Percentiles rank a stretch among this genome's conserved stretches.
These are phyloP conservation scores for Arachnopeziza araneosa DNA, from an alignment of 2,329 filamentous ascomycete genomes.

Conservation along the genomic window DNA sequence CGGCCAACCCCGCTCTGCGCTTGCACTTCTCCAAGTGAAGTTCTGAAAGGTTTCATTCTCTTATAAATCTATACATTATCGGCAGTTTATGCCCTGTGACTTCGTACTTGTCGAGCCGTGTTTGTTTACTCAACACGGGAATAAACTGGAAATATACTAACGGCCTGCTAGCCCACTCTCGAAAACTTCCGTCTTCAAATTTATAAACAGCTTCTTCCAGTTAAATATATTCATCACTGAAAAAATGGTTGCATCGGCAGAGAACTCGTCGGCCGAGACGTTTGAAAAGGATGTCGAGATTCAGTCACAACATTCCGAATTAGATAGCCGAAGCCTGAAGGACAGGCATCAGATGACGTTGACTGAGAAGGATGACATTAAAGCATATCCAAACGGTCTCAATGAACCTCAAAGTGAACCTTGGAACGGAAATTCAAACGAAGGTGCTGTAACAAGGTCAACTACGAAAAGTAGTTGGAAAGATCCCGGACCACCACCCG, in stretches of 20 bases:
- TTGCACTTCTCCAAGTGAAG: not conserved
- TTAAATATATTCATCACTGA: not conserved
- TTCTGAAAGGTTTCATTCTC: not conserved
- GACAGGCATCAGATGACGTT: not conserved
- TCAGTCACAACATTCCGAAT: not conserved
- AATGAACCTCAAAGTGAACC: not conserved
- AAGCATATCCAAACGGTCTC: not conserved
- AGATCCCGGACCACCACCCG: slow-evolving; percentile 28
- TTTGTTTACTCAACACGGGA: not conserved
- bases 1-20: not conserved
- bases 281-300: not conserved
- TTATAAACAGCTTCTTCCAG: not conserved
- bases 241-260: not conserved
- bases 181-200: not conserved
- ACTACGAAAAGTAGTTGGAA: not conserved
- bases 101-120: not conserved
- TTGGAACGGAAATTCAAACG: not conserved
- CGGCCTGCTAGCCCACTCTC: not conserved
- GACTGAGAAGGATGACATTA: not conserved
- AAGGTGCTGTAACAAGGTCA: not conserved
- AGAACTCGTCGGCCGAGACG: not conserved
- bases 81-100: too few species aligned
- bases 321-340: not conserved
- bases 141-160: not conserved
- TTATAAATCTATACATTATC: not conserved